phyloP scores from a whole-genome alignment of 2,329 filamentous ascomycete genomes.

The Cytospora chrysosperma region DNA sequence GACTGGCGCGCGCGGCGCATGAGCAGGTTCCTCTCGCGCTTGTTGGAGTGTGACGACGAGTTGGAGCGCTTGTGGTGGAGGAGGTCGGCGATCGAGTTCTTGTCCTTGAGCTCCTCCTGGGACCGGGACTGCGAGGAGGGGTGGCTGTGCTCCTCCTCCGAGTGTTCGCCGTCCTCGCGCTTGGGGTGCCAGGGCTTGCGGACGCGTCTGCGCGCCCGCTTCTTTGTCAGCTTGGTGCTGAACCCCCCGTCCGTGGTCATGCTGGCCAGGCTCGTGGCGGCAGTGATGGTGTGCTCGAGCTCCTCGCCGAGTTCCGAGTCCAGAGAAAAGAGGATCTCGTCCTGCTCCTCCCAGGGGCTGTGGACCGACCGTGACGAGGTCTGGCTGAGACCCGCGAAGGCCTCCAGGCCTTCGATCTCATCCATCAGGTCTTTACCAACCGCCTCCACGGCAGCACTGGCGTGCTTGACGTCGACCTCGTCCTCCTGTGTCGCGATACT shows the following conservation, averaged over 20 bases:
- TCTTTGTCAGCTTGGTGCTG: conserved; percentile 44
- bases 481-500: conserved; percentile 21
- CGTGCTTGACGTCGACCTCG: conserved; percentile 23
- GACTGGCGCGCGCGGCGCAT: conserved; percentile 20
- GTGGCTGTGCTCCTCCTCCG: conserved; percentile 26
- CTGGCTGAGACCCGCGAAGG: conserved; percentile 16
- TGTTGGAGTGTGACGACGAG: conserved; percentile 14
- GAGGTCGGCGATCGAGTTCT: conserved; percentile 17
- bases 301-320: conserved; percentile 18
- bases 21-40: conserved; percentile 14
- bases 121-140: conserved; percentile 26
- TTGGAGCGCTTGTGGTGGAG: conserved; percentile 22
- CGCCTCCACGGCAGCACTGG: conserved; percentile 50
- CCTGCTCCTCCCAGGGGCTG: conserved; percentile 13
- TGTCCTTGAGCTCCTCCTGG: conserved; percentile 30
- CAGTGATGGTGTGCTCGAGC: conserved; percentile 4
- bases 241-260: conserved; percentile 33
- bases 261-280: conserved; percentile 27
- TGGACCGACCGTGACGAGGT: conserved; percentile 7
- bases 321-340: conserved; percentile 15
- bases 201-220: conserved; percentile 40
- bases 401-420: conserved; percentile 39
- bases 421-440: conserved; percentile 50
- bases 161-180: conserved; percentile 31
- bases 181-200: conserved; percentile 34